Evolutionary conservation across 2,329 filamentous ascomycete species (phyloP), one percentile per base, ranked within the genome.

Genomic region (Botrytis squamosa): DNA sequence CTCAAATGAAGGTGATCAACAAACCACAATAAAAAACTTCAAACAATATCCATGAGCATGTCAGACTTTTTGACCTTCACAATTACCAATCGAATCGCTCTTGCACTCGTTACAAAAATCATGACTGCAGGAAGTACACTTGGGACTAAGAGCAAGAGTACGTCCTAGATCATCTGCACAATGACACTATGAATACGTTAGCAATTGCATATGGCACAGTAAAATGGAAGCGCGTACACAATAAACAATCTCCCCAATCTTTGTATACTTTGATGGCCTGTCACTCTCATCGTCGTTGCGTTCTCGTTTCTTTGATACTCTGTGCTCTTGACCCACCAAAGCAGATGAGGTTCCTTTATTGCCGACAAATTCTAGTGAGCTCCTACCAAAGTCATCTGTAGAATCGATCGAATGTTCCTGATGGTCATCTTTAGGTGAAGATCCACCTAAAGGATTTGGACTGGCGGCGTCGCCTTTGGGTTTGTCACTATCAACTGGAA

Each of bases 401-500:
- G 69, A 57, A 29, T 42, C n/a, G 18, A 42, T 63, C 44, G 72
- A 74, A 14, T 44, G 29, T 38, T 66, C 73, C 33, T 72, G 62
- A 29, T 2, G 22, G 7, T 29, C 55, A 18, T 74, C 68, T 36
- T 70, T 59, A 10, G 52, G 33, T 36, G 60, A 63, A 63, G 70
- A 57, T 40, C 29, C 59, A 73, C 71, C 55, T 60, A 67, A 62
- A 36, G 44, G 49, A 10, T 67, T 29, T 16, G 62, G 62, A 57
- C 59, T 76, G 38, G 57, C 52, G 16, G 57, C n/a, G 18, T 76
- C 73, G 42, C 70, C 76, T 71, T 75, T 77, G 5, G 77, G 65
- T 33, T 76, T 75, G 57, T 77, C 76, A 42, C 75, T 73, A 74
- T 81, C 76, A 3, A 81, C 66, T 20, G 77, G 77, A 65, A 80